Percentiles rank a stretch among this genome's conserved stretches.
phyloP scores from a whole-genome alignment of 768 basidiomycete species.

The Pisolithus microcarpus region DNA sequence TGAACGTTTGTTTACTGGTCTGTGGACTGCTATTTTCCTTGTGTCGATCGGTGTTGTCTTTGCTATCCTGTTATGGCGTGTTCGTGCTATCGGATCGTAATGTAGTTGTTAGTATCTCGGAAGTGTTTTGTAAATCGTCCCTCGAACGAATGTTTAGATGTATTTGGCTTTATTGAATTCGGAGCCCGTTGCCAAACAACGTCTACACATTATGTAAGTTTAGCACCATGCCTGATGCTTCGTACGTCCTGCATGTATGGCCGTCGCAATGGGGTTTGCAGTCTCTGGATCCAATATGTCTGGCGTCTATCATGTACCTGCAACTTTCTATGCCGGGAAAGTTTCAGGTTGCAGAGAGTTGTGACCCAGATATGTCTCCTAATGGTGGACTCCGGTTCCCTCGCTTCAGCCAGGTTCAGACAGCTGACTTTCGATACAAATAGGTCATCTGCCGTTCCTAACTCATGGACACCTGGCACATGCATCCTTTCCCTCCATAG shows the following conservation, averaged over 20 bases:
- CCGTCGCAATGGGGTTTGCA: constrained; percentile 57
- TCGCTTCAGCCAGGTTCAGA: neutral
- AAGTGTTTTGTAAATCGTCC: too few relatives aligned
- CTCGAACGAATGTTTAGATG: neutral
- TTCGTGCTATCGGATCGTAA: constrained; percentile 5
- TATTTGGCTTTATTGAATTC: constrained; percentile 16
- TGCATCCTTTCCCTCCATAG: constrained; percentile 51
- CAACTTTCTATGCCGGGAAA: constrained; percentile 64
- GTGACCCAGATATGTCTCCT: constrained; percentile 66
- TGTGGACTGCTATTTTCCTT: constrained; percentile 1
- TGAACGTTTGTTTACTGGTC: neutral
- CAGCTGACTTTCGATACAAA: neutral
- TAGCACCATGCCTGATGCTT: constrained; percentile 13
- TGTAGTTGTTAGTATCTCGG: neutral
- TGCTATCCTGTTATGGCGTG: neutral
- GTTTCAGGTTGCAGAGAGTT: constrained; percentile 54
- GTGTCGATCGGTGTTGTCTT: neutral
- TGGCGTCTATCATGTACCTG: constrained; percentile 60
- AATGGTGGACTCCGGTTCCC: constrained; percentile 43
- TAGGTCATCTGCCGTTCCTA: constrained; percentile 70
- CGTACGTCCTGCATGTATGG: constrained; percentile 53
- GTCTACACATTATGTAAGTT: constrained; percentile 1
- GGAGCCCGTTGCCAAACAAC: constrained; percentile 4
- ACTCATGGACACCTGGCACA: constrained; percentile 47
- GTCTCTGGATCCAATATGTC: constrained; percentile 60